Conservation (phyloP, 1,284 basidiomycete species). For the Fomitopsis pinicola region DNA sequence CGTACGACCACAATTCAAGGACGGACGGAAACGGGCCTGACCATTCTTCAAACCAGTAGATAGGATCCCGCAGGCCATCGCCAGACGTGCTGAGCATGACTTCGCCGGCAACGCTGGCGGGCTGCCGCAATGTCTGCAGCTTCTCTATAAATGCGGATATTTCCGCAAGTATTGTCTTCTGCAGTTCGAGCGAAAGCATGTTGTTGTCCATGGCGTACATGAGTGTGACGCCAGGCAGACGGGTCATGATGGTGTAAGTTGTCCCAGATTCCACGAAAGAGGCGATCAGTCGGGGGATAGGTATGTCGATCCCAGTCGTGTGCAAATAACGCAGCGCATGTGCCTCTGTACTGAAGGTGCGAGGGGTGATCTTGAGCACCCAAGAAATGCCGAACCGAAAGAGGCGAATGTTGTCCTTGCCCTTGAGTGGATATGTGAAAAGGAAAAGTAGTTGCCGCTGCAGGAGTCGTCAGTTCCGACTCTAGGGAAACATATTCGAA, state of each 20-base stretch:
- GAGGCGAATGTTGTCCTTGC: not conserved
- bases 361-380: not conserved
- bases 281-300: not conserved
- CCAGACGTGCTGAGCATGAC: constrained; percentile 23
- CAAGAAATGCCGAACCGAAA: not conserved
- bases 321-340: not conserved
- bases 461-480: not conserved
- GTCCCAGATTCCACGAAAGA: not conserved
- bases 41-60: constrained; percentile 8
- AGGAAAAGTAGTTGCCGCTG: not conserved
- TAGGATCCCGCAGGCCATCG: constrained; percentile 19
- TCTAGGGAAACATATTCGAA: too few relatives aligned
- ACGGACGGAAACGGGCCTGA: constrained; percentile 16
- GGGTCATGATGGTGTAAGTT: not conserved
- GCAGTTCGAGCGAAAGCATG: not conserved
- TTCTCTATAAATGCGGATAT: constrained; percentile 11
- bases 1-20: constrained; percentile 10
- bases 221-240: not conserved
- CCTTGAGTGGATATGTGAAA: not conserved
- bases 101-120: constrained; percentile 8
- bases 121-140: constrained; percentile 17
- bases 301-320: not conserved
- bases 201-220: not conserved
- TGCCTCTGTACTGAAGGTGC: not conserved
- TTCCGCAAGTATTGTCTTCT: constrained; percentile 11